These are phyloP conservation scores for Penicillium steckii DNA, from an alignment of 495 filamentous ascomycete genomes.

Conservation along the genomic window DNA sequence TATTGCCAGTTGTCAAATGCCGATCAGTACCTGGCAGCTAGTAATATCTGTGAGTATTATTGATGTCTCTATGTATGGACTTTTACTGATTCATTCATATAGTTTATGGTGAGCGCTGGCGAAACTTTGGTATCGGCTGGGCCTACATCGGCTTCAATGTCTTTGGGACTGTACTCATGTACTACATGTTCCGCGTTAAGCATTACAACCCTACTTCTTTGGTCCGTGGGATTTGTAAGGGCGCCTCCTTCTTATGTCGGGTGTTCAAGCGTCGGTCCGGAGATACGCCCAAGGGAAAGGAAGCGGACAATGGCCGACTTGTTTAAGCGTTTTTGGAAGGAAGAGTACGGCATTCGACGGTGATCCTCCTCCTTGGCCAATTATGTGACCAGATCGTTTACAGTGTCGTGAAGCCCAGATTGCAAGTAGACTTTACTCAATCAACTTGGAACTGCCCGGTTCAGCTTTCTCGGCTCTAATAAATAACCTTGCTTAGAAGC, in stretches of 20 bases:
- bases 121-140: conserved; percentile 55
- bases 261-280: conserved; percentile 49
- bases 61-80: neutral
- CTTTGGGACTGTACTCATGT: conserved; percentile 45
- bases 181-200: conserved; percentile 54
- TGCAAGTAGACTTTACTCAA: too few relatives aligned
- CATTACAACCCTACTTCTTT: conserved; percentile 42
- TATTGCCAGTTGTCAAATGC: conserved; percentile 47
- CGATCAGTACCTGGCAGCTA: conserved; percentile 45
- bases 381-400: too few relatives aligned
- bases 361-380: too few relatives aligned
- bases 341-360: too few relatives aligned
- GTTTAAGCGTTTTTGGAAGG: conserved; percentile 9
- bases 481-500: too few relatives aligned
- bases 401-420: too few relatives aligned
- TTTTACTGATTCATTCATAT: neutral
- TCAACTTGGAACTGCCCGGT: too few relatives aligned
- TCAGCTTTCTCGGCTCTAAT: too few relatives aligned
- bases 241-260: conserved; percentile 34
- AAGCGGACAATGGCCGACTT: conserved; percentile 47
- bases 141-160: conserved; percentile 54
- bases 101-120: conserved; percentile 48
- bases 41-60: conserved; percentile 43
- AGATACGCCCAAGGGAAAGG: conserved; percentile 57
- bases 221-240: conserved; percentile 26